Conservation (phyloP, 352 stramenopile species). For the Globisporangium heterothallicum region DNA sequence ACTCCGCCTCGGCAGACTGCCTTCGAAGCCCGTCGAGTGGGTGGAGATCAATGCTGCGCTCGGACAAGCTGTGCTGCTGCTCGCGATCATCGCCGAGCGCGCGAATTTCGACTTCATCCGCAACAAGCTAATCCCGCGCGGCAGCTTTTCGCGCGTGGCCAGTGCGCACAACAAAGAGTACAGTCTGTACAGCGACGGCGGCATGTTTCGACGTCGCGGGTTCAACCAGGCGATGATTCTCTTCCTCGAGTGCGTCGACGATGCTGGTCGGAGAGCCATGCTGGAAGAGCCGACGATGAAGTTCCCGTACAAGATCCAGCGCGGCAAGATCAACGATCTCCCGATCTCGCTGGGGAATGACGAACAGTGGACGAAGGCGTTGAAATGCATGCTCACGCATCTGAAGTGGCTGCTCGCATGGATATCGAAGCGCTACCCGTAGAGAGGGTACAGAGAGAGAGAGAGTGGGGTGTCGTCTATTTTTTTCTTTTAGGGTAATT, state of each 20-base stretch:
- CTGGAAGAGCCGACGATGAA: conserved; percentile 84
- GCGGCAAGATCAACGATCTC: conserved; percentile 87
- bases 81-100: conserved; percentile 77
- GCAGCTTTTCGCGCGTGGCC: conserved; percentile 81
- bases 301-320: conserved; percentile 90
- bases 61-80: conserved; percentile 76
- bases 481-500: conserved; percentile 2
- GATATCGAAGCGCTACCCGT: conserved; percentile 84
- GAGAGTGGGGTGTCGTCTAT: background rate
- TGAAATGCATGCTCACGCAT: conserved; percentile 91
- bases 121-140: conserved; percentile 75
- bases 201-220: conserved; percentile 84
- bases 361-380: conserved; percentile 89
- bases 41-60: conserved; percentile 88
- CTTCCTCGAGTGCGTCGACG: conserved; percentile 88
- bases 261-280: conserved; percentile 80
- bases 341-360: conserved; percentile 85
- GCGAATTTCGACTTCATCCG: conserved; percentile 83
- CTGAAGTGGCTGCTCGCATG: conserved; percentile 92
- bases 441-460: conserved; percentile 3
- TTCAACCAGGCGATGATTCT: conserved; percentile 90
- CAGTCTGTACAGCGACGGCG: conserved; percentile 68
- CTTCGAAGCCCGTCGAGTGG: conserved; percentile 83
- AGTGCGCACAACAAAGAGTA: conserved; percentile 86
- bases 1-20: conserved; percentile 75